Evolutionary conservation across 2,329 filamentous ascomycete species (phyloP).

Genomic region (Metarhizium rileyi): DNA sequence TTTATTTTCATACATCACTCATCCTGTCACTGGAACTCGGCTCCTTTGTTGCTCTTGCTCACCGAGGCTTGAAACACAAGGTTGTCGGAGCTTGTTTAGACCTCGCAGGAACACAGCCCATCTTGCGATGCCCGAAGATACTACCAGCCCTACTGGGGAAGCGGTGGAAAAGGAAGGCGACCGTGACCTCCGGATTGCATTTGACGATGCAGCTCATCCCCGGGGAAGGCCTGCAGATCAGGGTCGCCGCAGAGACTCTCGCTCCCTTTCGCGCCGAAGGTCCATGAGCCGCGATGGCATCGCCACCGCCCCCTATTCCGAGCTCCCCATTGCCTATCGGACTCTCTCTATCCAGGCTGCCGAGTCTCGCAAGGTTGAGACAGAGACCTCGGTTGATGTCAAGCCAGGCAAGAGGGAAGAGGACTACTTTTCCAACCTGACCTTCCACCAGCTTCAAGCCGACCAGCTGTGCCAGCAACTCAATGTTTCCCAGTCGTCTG

Average conservation of each 20-base stretch:
- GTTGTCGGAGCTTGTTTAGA: neutral
- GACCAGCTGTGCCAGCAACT: constrained; percentile 29
- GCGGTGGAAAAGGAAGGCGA: constrained; percentile 14
- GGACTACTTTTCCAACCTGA: constrained; percentile 33
- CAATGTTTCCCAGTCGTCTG: constrained; percentile 23
- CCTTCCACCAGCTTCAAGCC: constrained; percentile 25
- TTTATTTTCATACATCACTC: neutral
- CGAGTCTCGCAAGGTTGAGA: constrained; percentile 23
- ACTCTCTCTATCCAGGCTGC: constrained; percentile 30
- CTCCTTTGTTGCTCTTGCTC: neutral
- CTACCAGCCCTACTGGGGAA: constrained; percentile 7
- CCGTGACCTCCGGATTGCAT: constrained; percentile 16
- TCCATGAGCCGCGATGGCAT: constrained; percentile 17
- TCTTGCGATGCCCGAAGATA: constrained; percentile 13
- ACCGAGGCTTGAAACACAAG: neutral
- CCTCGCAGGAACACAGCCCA: neutral
- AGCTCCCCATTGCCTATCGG: constrained; percentile 30
- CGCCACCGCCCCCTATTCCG: constrained; percentile 23
- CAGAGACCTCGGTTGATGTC: constrained; percentile 10
- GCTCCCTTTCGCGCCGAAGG: constrained; percentile 14
- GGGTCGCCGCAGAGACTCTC: constrained; percentile 6
- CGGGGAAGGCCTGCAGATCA: constrained; percentile 10
- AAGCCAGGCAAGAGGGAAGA: constrained; percentile 22
- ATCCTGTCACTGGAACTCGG: neutral
- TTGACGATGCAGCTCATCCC: constrained; percentile 14